These are phyloP conservation scores for Rhynchosporium secalis DNA, from an alignment of 2,329 filamentous ascomycete genomes.

Conservation along the genomic window DNA sequence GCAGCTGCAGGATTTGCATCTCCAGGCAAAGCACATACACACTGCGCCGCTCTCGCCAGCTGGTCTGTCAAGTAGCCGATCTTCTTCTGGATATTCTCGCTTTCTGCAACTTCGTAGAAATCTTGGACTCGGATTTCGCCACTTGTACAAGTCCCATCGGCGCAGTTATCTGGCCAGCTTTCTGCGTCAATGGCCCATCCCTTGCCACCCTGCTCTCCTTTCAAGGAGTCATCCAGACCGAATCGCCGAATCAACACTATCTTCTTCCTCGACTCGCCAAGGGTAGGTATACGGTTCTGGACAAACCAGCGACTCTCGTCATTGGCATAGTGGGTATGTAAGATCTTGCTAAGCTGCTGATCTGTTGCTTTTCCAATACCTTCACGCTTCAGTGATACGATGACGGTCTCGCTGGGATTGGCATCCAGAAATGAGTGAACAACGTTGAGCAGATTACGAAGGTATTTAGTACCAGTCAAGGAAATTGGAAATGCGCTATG, in stretches of 20 bases:
- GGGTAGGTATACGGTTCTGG: constrained; percentile 69
- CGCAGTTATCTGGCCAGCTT: constrained; percentile 85
- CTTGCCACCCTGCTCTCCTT: constrained; percentile 49
- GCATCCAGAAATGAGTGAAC: constrained; percentile 73
- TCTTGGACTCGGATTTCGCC: constrained; percentile 86
- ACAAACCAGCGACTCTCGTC: constrained; percentile 72
- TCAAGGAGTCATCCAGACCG: constrained; percentile 57
- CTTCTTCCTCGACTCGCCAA: constrained; percentile 78
- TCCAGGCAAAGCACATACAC: constrained; percentile 48
- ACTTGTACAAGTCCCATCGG: constrained; percentile 67
- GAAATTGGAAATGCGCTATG: constrained; percentile 89
- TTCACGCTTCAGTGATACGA: constrained; percentile 89
- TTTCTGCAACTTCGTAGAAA: constrained; percentile 84
- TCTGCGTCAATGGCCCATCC: constrained; percentile 63
- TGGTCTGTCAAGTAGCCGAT: constrained; percentile 72
- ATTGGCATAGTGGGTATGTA: constrained; percentile 70
- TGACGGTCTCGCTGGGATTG: constrained; percentile 78
- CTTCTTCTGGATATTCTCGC: constrained; percentile 76
- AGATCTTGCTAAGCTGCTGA: constrained; percentile 71
- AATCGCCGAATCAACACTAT: constrained; percentile 86
- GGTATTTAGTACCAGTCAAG: constrained; percentile 76
- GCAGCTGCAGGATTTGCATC: constrained; percentile 35
- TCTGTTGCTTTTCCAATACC: constrained; percentile 80
- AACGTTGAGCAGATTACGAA: constrained; percentile 69
- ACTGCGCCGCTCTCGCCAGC: constrained; percentile 68